Conservation (phyloP, 2,329 filamentous ascomycete genomes). For the Sphaerulina vaccinii region DNA sequence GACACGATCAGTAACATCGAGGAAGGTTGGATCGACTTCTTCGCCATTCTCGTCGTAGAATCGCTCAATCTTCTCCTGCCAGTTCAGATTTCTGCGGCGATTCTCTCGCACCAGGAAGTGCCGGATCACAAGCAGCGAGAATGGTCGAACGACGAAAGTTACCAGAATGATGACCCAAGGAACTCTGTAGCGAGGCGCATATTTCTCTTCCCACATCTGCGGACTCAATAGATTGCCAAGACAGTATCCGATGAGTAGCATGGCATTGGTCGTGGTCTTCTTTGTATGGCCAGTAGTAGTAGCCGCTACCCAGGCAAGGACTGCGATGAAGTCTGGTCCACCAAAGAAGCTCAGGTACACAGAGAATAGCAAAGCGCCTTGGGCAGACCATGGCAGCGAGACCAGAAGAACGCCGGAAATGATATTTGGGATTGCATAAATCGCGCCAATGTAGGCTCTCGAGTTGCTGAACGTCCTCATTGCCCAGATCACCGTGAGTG, state of each 20-base stretch:
- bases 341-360: conserved; percentile 20
- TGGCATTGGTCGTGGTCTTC: conserved; percentile 61
- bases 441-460: conserved; percentile 15
- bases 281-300: conserved; percentile 57
- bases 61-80: conserved; percentile 25
- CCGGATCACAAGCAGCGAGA: conserved; percentile 12
- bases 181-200: conserved; percentile 18
- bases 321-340: conserved; percentile 14
- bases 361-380: conserved; percentile 16
- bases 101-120: conserved; percentile 17
- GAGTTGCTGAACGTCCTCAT: conserved; percentile 17
- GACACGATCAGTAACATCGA: conserved; percentile 20
- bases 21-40: conserved; percentile 24
- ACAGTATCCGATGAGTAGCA: conserved; percentile 40
- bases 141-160: conserved; percentile 14
- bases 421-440: conserved; percentile 4
- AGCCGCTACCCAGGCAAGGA: conserved; percentile 36
- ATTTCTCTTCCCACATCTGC: conserved; percentile 18
- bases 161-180: conserved; percentile 18
- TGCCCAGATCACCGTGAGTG: conserved; percentile 12
- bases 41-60: conserved; percentile 31
- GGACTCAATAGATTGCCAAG: conserved; percentile 20
- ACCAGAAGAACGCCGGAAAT: neutral
- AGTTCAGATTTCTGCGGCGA: conserved; percentile 13
- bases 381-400: conserved; percentile 7